Base-by-base conservation (phyloP, 371 early-diverging fungal genomes). In the Mortierella sp. region DNA sequence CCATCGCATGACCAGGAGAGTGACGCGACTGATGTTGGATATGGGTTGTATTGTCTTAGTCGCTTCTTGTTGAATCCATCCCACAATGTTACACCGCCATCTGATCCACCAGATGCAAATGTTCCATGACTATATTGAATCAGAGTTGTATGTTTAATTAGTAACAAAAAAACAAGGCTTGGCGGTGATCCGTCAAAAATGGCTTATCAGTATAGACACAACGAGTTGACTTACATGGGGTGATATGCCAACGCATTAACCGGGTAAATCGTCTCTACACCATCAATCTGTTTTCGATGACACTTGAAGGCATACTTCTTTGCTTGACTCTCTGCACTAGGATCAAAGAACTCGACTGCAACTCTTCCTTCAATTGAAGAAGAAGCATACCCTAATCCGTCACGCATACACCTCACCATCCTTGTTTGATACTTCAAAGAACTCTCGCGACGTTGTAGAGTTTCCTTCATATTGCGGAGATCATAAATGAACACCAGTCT, bases 291-390 rank as follows among this genome's bases (percentile, higher is more conserved):
- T 62, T 93, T 89, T 37, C 98, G 90, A 83, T 98, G 99, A 73
- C 97, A 97, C 83, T 97, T 98, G 86, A 98, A 97, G 0, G 97
- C 96, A 70, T 96, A 98, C 73, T 95, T 96, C 68, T 90, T 89
- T 22, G 89, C 86, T 63, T 91, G 93, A 17, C 83, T 72, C 72
- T 90, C 91, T 6, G 85, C 81, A 3, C 89, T 85, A 29, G 91
- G 87, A 69, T 94, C 94, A 82, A 98, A 94, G 73, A 90, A 97
- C 75, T 98, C 98, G 26, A 98, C 93, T 12, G 96, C 95, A 3
- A 97, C 93, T 9, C 99, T 88, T 0, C 99, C 99, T 83, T 98
- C 99, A 58, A 97, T 95, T 4, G 97, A 97, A 59, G 92, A 87
- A 32, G 89, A 89, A 5, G 93, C 97, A 87, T 92, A 97, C 15